A percentile compares a stretch with the other conserved stretches of the same genome.
Conservation (phyloP, 2,329 filamentous ascomycete genomes). For the Fusarium anguioides region DNA sequence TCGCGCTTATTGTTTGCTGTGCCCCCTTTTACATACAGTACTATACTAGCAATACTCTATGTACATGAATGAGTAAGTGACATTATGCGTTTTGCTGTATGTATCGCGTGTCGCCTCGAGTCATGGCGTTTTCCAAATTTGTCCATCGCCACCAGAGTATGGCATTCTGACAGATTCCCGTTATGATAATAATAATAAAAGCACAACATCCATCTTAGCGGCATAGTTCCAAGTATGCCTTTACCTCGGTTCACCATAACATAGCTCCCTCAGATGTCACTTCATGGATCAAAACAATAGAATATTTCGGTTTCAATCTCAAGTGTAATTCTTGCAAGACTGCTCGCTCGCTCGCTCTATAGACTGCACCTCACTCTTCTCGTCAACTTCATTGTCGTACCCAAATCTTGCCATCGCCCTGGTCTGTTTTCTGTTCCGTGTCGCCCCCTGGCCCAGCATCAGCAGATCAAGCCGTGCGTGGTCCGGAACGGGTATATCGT, state of each 20-base stretch:
- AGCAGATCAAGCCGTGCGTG: slow-evolving; percentile 31
- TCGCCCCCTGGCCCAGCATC: slow-evolving; percentile 7
- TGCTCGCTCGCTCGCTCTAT: slow-evolving; percentile 17
- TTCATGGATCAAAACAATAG: not conserved
- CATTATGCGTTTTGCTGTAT: no score
- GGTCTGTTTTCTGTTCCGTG: slow-evolving; percentile 1
- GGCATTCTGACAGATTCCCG: slow-evolving; percentile 29
- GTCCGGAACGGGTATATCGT: slow-evolving; percentile 43
- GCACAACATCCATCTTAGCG: no score
- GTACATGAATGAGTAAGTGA: no score
- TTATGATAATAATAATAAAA: not conserved
- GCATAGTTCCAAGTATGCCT: no score
- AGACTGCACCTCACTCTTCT: slow-evolving; percentile 7
- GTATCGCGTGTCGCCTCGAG: slow-evolving; percentile 6
- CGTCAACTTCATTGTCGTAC: slow-evolving; percentile 14
- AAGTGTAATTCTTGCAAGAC: slow-evolving; percentile 26
- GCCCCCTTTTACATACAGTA: slow-evolving; percentile 9
- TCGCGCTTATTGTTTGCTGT: slow-evolving; percentile 32
- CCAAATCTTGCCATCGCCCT: slow-evolving; percentile 15
- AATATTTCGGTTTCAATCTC: slow-evolving; percentile 7
- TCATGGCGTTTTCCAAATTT: slow-evolving; percentile 14
- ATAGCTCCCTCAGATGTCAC: not conserved
- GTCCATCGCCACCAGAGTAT: slow-evolving; percentile 12
- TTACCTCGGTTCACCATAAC: not conserved
- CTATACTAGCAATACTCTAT: no score